Evolutionary conservation across 2,329 filamentous ascomycete species (phyloP), one percentile per base, ranked within the genome.

Genomic region (Rasamsonia emersonii): DNA sequence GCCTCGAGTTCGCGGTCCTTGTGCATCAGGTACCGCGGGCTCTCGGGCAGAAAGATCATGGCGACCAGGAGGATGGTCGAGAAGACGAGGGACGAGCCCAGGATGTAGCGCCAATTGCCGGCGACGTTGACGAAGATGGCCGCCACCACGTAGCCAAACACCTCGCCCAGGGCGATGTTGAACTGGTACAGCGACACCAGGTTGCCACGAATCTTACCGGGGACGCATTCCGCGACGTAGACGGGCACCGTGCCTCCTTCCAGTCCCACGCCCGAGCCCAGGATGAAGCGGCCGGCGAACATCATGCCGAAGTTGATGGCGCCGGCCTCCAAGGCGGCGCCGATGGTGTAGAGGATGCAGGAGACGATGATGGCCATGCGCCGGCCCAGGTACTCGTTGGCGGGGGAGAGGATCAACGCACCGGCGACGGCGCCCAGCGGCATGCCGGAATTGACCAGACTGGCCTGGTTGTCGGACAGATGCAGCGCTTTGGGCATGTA

Each of bases 191-290:
- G 62, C 0, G 78, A 82, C 1, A 85, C 80, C 30, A 85, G 58
- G 52, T 84, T 84, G 43, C 80, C 80, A 45, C 80, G 73, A 15
- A 82, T 67, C 37, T 66, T 69, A 18, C 74, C 67, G 45, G 80
- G 77, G 25, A 83, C 79, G 45, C 50, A 56, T 55, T 85, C 80
- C 1, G 80, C 79, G 18, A 85, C 79, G 41, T 85, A 85, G 33
- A 84, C 76, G 1, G 79, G 79, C 4, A 84, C 79, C 0, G 79
- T 84, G 51, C 80, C 80, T 30, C 79, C 79, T 50, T 84, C 80
- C 2, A 84, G 66, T 58, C 80, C 80, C 31, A 85, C 77, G 44
- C 79, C 80, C 5, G 79, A 54, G 34, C 81, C 80, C 0, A 85
- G 70, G 33, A 85, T 74, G 4, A 85, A 68, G 43, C 80, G 74